These are phyloP conservation scores for Cystofilobasidium capitatum DNA, from an alignment of 768 basidiomycete genomes.

Conservation along the genomic window DNA sequence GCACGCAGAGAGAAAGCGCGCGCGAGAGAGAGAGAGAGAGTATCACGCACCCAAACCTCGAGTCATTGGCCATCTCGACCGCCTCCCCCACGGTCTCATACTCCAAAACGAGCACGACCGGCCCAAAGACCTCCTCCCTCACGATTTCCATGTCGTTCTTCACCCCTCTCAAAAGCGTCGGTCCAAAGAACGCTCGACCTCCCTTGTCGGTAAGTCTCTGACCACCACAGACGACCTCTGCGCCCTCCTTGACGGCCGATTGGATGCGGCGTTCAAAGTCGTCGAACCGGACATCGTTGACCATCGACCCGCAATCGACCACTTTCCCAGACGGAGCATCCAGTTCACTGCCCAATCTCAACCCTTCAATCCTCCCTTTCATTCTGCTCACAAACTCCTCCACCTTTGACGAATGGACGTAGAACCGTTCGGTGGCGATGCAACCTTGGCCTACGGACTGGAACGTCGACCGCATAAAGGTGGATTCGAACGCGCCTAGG, in stretches of 20 bases:
- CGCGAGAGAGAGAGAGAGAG: neutral
- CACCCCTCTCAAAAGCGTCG: conserved; percentile 78
- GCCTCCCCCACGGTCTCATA: conserved; percentile 79
- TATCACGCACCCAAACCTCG: conserved; percentile 47
- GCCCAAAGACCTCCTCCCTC: conserved; percentile 83
- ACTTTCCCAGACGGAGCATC: conserved; percentile 32
- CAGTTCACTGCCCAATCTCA: conserved; percentile 68
- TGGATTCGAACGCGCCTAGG: conserved; percentile 44
- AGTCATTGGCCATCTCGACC: conserved; percentile 75
- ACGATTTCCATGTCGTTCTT: conserved; percentile 63
- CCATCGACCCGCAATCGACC: conserved; percentile 82
- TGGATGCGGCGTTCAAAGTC: conserved; percentile 54
- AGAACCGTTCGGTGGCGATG: conserved; percentile 87
- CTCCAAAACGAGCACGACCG: conserved; percentile 73
- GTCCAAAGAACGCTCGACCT: conserved; percentile 73
- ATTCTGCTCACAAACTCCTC: neutral
- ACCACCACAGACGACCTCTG: conserved; percentile 56
- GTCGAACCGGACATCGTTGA: conserved; percentile 60
- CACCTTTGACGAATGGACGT: conserved; percentile 62
- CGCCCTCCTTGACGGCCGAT: conserved; percentile 61
- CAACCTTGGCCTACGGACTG: conserved; percentile 63
- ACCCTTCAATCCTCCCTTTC: conserved; percentile 47
- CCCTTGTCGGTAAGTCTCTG: conserved; percentile 41
- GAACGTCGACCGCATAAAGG: conserved; percentile 17
- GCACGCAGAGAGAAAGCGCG: too few species aligned